A percentile compares a stretch with the other conserved stretches of the same genome.
Conservation (phyloP, 2,329 filamentous ascomycete genomes). For the Macrophomina pseudophaseolina region DNA sequence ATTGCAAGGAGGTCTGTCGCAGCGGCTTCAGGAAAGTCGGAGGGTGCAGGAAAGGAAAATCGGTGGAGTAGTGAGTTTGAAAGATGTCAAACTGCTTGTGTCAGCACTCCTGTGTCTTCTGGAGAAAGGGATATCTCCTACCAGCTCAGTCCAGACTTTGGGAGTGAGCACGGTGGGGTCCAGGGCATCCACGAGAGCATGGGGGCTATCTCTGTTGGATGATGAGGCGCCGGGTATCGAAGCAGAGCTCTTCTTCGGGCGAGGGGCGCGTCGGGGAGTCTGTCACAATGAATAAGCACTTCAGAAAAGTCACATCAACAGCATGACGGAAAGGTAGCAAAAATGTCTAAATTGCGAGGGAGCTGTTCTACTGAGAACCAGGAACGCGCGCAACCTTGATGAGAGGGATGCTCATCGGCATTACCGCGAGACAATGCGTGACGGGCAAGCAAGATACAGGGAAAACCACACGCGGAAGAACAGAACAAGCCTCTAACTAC, state of each 20-base stretch:
- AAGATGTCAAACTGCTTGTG: conserved; percentile 64
- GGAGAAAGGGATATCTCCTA: neutral
- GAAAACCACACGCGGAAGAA: neutral
- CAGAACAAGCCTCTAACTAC: conserved; percentile 7
- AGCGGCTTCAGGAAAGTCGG: conserved; percentile 63
- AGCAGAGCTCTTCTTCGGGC: conserved; percentile 47
- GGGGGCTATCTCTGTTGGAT: conserved; percentile 52
- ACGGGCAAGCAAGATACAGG: neutral
- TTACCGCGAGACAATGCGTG: conserved; percentile 7
- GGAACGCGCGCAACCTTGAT: conserved; percentile 12
- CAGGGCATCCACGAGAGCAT: conserved; percentile 61
- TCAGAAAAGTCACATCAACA: conserved; percentile 14
- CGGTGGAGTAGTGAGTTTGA: conserved; percentile 72
- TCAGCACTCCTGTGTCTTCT: conserved; percentile 31
- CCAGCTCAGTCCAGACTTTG: conserved; percentile 69
- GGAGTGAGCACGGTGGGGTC: conserved; percentile 66
- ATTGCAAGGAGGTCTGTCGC: conserved; percentile 34
- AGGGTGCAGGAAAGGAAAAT: conserved; percentile 73
- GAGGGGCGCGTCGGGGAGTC: conserved; percentile 27
- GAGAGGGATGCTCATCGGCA: conserved; percentile 7
- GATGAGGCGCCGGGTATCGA: conserved; percentile 42
- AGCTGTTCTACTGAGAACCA: conserved; percentile 23
- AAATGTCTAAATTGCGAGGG: conserved; percentile 25
- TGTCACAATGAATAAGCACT: conserved; percentile 24
- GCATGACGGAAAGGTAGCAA: conserved; percentile 18